phyloP scores from a whole-genome alignment of 202 grass and related monocot genomes.

The Eragrostis tef region DNA sequence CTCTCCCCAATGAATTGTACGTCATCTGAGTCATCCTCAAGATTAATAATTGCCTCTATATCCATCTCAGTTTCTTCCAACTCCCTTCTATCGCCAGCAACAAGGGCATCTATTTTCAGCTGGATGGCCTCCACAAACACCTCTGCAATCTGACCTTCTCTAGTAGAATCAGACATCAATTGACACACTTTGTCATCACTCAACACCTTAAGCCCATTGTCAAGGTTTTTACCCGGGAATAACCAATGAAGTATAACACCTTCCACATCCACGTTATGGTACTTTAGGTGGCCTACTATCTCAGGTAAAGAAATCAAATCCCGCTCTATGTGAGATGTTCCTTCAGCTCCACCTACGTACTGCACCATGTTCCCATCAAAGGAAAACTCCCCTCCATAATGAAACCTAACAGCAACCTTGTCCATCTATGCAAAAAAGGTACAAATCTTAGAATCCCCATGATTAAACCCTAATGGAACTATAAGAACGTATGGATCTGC shows the following conservation, averaged over 20 bases:
- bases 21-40: neutral
- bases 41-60: no score
- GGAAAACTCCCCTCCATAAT: neutral
- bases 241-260: neutral
- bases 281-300: neutral
- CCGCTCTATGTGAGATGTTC: neutral
- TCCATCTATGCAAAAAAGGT: neutral
- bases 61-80: no score
- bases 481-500: neutral
- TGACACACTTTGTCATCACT: neutral
- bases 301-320: neutral
- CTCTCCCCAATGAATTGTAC: neutral
- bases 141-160: neutral
- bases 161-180: neutral
- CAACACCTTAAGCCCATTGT: neutral
- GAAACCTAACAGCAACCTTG: neutral
- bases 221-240: neutral
- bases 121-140: neutral
- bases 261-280: neutral
- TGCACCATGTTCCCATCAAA: neutral
- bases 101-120: no score
- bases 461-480: neutral
- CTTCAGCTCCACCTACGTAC: neutral
- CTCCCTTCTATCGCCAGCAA: no score
- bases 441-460: neutral